Evolutionary conservation across 1,284 basidiomycete genomes (phyloP).

Genomic region (Peniophora sp.): DNA sequence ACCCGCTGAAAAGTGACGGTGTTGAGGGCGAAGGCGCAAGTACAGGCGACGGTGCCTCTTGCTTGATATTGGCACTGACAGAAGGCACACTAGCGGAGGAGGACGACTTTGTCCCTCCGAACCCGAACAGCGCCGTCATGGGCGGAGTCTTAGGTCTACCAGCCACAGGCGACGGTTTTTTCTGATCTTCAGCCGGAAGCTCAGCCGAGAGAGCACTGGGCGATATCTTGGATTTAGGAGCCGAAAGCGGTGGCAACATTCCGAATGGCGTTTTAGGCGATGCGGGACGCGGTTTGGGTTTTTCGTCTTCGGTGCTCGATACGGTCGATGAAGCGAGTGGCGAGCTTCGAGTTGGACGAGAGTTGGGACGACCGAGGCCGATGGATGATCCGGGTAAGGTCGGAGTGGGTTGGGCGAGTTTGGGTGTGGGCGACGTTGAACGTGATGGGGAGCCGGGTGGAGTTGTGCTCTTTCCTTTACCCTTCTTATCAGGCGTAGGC

Average conservation of each 20-base stretch:
- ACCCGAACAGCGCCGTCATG: background rate
- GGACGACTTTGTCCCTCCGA: background rate
- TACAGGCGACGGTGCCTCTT: background rate
- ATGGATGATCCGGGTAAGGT: conserved; percentile 25
- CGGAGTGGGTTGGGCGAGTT: conserved; percentile 16
- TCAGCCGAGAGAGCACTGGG: conserved; percentile 5
- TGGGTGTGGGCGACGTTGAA: conserved; percentile 18
- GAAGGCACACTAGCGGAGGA: background rate
- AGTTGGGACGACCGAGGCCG: conserved; percentile 43
- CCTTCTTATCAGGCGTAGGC: conserved; percentile 5
- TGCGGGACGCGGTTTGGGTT: conserved; percentile 18
- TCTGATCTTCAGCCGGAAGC: background rate
- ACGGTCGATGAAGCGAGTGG: conserved; percentile 46
- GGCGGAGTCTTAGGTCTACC: conserved; percentile 17
- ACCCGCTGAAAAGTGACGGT: background rate
- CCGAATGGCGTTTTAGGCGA: conserved; percentile 24
- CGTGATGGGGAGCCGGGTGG: conserved; percentile 51
- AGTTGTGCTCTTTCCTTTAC: conserved; percentile 30
- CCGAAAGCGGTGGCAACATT: conserved; percentile 8
- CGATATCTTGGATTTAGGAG: conserved; percentile 2
- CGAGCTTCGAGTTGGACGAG: conserved; percentile 54
- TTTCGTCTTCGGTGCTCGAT: conserved; percentile 26
- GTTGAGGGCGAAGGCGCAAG: background rate
- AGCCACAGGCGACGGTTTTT: conserved; percentile 11
- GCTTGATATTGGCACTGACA: background rate